A percentile compares a stretch with the other conserved stretches of the same genome.
phyloP scores from a whole-genome alignment of 1,139 yeast genomes.

The Blastobotrys aristatus region DNA sequence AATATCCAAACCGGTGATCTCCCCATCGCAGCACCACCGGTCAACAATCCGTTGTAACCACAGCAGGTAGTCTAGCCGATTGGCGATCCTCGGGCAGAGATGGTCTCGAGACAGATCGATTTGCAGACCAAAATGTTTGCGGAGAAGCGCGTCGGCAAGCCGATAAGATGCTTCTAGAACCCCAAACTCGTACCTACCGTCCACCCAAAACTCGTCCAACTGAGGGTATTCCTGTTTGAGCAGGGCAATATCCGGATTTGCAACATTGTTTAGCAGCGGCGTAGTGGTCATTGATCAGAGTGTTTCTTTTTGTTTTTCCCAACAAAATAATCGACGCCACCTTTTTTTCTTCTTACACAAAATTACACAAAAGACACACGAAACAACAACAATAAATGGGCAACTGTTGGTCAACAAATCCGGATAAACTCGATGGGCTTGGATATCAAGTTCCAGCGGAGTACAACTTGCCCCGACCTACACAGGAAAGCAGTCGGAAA shows the following conservation, averaged over 20 bases:
- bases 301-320: neutral
- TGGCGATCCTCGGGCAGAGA: constrained; percentile 28
- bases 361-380: neutral
- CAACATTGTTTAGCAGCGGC: constrained; percentile 8
- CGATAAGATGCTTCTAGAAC: constrained; percentile 18
- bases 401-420: constrained; percentile 1
- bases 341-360: neutral
- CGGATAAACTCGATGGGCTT: constrained; percentile 16
- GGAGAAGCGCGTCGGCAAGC: constrained; percentile 20
- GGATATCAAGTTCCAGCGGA: constrained; percentile 16
- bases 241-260: constrained; percentile 14
- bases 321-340: neutral
- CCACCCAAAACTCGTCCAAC: constrained; percentile 8
- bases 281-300: neutral
- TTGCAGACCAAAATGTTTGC: constrained; percentile 21
- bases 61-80: constrained; percentile 26
- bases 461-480: constrained; percentile 18
- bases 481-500: constrained; percentile 21
- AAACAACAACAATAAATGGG: neutral
- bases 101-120: constrained; percentile 19
- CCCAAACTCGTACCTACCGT: constrained; percentile 11
- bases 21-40: constrained; percentile 1
- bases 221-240: constrained; percentile 10
- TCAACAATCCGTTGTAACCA: constrained; percentile 22
- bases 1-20: constrained; percentile 19